Evolutionary conservation across 805 yeast genomes (phyloP).

Genomic region (Sugiyamaella mastotermitis): DNA sequence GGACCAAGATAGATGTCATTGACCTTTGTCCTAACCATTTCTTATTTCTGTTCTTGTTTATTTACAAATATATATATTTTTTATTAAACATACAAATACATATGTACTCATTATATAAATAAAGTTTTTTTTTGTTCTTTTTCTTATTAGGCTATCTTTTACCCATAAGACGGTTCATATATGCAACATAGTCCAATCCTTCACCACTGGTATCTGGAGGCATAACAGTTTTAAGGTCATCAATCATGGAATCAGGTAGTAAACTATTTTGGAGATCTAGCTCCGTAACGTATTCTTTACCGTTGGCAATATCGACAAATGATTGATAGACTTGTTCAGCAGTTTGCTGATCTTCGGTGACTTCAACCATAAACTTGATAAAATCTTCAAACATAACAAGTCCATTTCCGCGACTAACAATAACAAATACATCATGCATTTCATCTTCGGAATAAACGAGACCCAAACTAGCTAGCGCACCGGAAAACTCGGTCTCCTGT

Average conservation of each 20-base stretch:
- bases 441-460: constrained; percentile 33
- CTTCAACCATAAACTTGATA: constrained; percentile 34
- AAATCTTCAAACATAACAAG: constrained; percentile 28
- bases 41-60: too few species aligned
- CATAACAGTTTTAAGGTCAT: constrained; percentile 26
- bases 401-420: constrained; percentile 23
- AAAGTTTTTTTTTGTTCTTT: too few species aligned
- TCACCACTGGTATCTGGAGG: constrained; percentile 21
- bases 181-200: constrained; percentile 28
- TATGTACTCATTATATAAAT: too few species aligned
- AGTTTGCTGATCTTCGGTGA: constrained; percentile 35
- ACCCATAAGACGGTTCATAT: constrained; percentile 45
- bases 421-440: constrained; percentile 33
- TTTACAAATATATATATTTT: too few species aligned
- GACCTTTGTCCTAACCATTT: not conserved
- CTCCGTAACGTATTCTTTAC: constrained; percentile 34
- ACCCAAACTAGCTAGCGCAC: constrained; percentile 39
- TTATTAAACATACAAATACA: too few species aligned
- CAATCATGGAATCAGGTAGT: constrained; percentile 29
- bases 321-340: constrained; percentile 34
- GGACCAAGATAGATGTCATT: constrained; percentile 70
- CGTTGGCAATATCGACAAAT: constrained; percentile 37
- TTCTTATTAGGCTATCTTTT: constrained; percentile 33
- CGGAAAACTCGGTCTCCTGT: constrained; percentile 38
- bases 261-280: constrained; percentile 35